Evolutionary conservation across 345 rosid species (phyloP).

Genomic region (Dimocarpus longan): DNA sequence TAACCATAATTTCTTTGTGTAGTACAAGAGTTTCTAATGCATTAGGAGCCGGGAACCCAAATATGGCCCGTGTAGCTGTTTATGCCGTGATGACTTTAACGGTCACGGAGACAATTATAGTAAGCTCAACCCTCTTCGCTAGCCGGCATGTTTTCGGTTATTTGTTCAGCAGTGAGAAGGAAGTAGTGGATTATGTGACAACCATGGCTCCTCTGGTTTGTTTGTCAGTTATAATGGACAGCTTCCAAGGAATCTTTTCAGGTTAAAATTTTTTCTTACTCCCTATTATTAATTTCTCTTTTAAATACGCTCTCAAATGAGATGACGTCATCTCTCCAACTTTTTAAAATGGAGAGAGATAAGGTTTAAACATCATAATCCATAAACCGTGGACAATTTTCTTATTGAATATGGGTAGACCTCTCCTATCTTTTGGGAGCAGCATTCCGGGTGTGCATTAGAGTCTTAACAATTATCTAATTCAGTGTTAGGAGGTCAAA

Average conservation of each 20-base stretch:
- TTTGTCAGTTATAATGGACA: constrained; percentile 58
- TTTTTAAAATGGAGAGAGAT: too few species aligned
- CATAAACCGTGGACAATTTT: too few species aligned
- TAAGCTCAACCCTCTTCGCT: constrained; percentile 47
- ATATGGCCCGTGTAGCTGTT: constrained; percentile 51
- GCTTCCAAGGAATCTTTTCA: constrained; percentile 70
- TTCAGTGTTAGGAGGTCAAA: too few species aligned
- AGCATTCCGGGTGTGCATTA: too few species aligned
- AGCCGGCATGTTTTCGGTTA: constrained; percentile 58
- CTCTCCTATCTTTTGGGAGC: too few species aligned
- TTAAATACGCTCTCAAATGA: too few species aligned
- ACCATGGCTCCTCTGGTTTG: constrained; percentile 70
- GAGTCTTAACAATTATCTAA: too few species aligned
- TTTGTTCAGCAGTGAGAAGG: constrained; percentile 67
- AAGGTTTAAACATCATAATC: too few species aligned
- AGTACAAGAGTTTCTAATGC: constrained; percentile 92
- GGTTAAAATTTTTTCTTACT: constrained; percentile 35
- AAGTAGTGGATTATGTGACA: constrained; percentile 68
- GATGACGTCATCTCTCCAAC: too few species aligned
- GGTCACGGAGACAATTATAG: constrained; percentile 36
- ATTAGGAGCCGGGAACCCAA: constrained; percentile 72
- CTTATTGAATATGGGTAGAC: too few species aligned
- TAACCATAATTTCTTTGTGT: background rate
- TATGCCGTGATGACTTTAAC: constrained; percentile 42
- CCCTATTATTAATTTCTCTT: too few species aligned